Percentiles rank a stretch among this genome's conserved stretches.
These are phyloP conservation scores for Garcia nutans DNA, from an alignment of 345 rosid species.

Conservation along the genomic window DNA sequence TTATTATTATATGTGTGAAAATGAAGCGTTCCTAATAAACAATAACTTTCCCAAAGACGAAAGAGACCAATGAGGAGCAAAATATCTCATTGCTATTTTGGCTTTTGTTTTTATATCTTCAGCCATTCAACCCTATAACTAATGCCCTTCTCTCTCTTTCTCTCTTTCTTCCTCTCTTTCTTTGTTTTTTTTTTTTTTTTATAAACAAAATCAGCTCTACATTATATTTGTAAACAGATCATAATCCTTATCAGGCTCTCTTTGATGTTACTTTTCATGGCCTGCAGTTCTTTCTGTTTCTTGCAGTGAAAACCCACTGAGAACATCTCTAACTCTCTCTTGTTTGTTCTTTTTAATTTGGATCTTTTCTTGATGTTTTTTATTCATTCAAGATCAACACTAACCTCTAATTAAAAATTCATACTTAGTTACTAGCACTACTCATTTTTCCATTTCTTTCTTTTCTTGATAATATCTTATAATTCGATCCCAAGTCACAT, in stretches of 20 bases:
- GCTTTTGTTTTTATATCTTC: background rate
- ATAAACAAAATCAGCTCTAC: background rate
- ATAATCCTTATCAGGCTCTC: too few relatives aligned
- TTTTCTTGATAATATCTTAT: background rate
- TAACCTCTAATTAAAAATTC: background rate
- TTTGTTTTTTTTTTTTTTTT: background rate
- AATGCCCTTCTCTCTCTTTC: background rate
- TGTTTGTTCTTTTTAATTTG: background rate
- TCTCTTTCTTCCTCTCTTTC: background rate
- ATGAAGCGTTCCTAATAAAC: background rate
- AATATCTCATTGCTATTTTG: constrained; percentile 8
- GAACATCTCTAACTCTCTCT: background rate
- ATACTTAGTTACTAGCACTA: too few relatives aligned
- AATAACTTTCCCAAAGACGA: constrained; percentile 22
- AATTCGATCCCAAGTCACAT: background rate
- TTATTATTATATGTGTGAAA: background rate
- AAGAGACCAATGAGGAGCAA: background rate
- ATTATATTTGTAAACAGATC: too few relatives aligned
- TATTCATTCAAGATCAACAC: background rate
- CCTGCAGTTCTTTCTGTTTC: background rate
- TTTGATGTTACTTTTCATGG: background rate
- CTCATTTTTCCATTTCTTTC: background rate
- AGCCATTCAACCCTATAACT: background rate
- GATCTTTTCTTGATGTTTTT: background rate
- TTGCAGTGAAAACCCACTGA: background rate